Evolutionary conservation across 495 filamentous ascomycete species (phyloP), one percentile per base, ranked within the genome.

Genomic region (Hyphodiscus hymeniophilus): DNA sequence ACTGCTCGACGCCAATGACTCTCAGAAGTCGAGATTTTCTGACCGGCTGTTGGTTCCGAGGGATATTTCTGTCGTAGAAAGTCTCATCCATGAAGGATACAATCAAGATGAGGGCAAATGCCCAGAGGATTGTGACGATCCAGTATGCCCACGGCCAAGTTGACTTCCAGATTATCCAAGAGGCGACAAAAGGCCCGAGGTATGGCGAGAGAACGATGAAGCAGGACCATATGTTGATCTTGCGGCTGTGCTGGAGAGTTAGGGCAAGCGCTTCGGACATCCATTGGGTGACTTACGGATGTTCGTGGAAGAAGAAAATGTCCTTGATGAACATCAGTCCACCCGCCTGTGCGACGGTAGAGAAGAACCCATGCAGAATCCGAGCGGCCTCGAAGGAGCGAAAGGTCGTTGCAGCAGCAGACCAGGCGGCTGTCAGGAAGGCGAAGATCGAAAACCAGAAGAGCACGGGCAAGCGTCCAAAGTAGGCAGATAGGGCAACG

Each of bases 241-340:
- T 58, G 30, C 55, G 55, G 12, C 34, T 36, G 34, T 4, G 26
- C 4, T 36, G 15, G n/a, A 36, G 6, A 7, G 17, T 36, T 36
- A 36, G 34, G 15, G 17, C 15, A n/a, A n/a, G 15, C 15, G 6
- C 3, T 15, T n/a, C 26, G 26, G 10, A 28, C 5, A 4, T 36
- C 6, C 4, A 4, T n/a, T n/a, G 34, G 17, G 13, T 7, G 34
- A 36, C 34, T 36, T 36, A 36, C 34, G 53, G 36, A 35, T 58
- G 55, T 42, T 58, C 55, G 38, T 58, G 55, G 42, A 58, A 46
- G 38, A 58, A 58, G 36, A 55, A 58, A 36, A 60, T 55, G 34
- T 59, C 52, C 42, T 59, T 50, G 57, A 60, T 60, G 43, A 53
- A 49, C 44, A 54, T 54, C 20, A 57, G 39, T 13, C 51, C 54